These are phyloP conservation scores for Tricholoma sp. DNA, from an alignment of 768 basidiomycete genomes.

Conservation along the genomic window DNA sequence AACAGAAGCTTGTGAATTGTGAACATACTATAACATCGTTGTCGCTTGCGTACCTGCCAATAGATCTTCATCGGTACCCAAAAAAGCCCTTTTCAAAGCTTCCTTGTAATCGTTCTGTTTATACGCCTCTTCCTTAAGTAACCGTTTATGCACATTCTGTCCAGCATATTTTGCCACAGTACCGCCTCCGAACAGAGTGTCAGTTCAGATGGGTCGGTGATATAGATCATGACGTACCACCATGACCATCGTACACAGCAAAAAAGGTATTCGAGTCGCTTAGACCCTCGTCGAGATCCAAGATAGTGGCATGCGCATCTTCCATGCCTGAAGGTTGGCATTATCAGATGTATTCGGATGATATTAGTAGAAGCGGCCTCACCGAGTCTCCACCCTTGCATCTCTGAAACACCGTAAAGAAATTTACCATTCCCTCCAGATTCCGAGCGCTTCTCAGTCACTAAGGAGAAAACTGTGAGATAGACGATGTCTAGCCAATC, in stretches of 20 bases:
- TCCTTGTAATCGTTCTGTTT: slow-evolving; percentile 61
- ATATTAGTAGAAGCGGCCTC: slow-evolving; percentile 31
- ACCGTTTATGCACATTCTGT: slow-evolving; percentile 72
- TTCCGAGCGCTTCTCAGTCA: slow-evolving; percentile 77
- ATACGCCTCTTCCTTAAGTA: slow-evolving; percentile 71
- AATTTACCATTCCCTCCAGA: slow-evolving; percentile 66
- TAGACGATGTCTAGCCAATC: slow-evolving; percentile 3
- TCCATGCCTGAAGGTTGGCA: slow-evolving; percentile 78
- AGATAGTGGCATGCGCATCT: slow-evolving; percentile 80
- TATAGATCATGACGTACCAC: slow-evolving; percentile 52
- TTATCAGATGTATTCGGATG: background rate
- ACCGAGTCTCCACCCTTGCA: slow-evolving; percentile 99
- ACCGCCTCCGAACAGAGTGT: slow-evolving; percentile 45
- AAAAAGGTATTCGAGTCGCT: slow-evolving; percentile 73
- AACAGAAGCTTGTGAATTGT: slow-evolving; percentile 12
- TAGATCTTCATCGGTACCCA: slow-evolving; percentile 94
- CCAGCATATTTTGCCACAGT: slow-evolving; percentile 88
- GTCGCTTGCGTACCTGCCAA: slow-evolving; percentile 56
- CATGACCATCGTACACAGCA: slow-evolving; percentile 97
- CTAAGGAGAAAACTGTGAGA: slow-evolving; percentile 33
- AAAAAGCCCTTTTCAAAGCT: slow-evolving; percentile 83
- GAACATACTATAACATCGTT: slow-evolving; percentile 1
- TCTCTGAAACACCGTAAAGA: slow-evolving; percentile 81
- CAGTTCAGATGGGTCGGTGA: slow-evolving; percentile 6
- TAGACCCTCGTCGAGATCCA: slow-evolving; percentile 56